Evolutionary conservation across 345 rosid genomes (phyloP).

Genomic region (Eucalyptus sideroxylon): DNA sequence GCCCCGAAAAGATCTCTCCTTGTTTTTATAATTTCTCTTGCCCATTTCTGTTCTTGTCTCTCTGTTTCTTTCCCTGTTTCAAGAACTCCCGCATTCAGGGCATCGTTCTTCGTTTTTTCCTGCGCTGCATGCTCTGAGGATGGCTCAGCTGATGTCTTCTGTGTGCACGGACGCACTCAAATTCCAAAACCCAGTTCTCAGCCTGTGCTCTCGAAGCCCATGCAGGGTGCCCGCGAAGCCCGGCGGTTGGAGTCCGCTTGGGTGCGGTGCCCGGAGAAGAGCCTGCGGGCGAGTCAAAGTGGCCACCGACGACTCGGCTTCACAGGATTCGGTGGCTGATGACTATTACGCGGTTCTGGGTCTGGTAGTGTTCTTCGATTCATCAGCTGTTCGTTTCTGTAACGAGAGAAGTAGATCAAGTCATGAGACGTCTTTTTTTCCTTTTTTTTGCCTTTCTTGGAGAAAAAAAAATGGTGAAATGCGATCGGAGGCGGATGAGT

Average conservation of each 20-base stretch:
- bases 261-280: slow-evolving; percentile 17
- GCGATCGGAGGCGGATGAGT: neutral
- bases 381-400: neutral
- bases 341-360: slow-evolving; percentile 90
- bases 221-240: slow-evolving; percentile 16
- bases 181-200: slow-evolving; percentile 31
- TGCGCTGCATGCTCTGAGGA: slow-evolving; percentile 1
- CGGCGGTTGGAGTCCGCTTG: slow-evolving; percentile 8
- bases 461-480: neutral
- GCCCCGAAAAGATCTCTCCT: neutral
- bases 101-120: neutral
- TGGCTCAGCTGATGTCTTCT: slow-evolving; percentile 79
- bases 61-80: neutral
- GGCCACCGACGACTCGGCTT: slow-evolving; percentile 34
- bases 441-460: neutral
- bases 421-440: neutral
- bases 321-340: slow-evolving; percentile 41
- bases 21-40: neutral
- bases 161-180: slow-evolving; percentile 63
- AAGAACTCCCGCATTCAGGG: neutral
- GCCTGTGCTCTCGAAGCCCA: slow-evolving; percentile 13
- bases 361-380: slow-evolving; percentile 29
- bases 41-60: neutral
- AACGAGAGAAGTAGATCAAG: neutral
- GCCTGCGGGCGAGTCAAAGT: slow-evolving; percentile 29